Evolutionary conservation across 257 asterid species (phyloP).

Genomic region (Verbena officinalis): DNA sequence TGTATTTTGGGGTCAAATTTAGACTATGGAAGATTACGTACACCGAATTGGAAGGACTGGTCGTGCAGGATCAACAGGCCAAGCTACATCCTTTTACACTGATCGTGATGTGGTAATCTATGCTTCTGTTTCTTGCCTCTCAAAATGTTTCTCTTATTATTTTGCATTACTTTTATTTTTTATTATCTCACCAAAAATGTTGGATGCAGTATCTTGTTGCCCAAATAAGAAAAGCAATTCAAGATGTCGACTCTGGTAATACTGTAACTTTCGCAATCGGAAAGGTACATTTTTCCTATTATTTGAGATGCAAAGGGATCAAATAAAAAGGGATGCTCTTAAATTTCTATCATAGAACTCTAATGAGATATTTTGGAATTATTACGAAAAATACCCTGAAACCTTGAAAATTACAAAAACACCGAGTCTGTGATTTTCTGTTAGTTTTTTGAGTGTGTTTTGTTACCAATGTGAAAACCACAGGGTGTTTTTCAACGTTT

Average conservation of each 20-base stretch:
- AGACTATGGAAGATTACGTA: constrained; percentile 92
- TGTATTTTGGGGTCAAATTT: constrained; percentile 30
- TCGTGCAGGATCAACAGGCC: constrained; percentile 92
- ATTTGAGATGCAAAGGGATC: not conserved
- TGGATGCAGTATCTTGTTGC: constrained; percentile 71
- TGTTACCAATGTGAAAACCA: too few species aligned
- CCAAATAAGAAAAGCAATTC: constrained; percentile 82
- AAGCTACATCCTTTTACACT: constrained; percentile 78
- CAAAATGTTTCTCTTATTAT: not conserved
- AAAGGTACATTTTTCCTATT: constrained; percentile 53
- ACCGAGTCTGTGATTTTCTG: too few species aligned
- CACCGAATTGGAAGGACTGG: constrained; percentile 96
- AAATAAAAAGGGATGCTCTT: too few species aligned
- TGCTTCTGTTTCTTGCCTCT: constrained; percentile 24
- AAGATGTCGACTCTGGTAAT: constrained; percentile 81
- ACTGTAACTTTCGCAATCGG: constrained; percentile 71
- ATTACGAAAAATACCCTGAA: too few species aligned
- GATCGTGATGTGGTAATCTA: constrained; percentile 76
- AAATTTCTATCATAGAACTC: too few species aligned
- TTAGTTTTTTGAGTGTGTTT: too few species aligned
- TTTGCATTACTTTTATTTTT: not conserved
- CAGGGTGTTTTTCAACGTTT: too few species aligned
- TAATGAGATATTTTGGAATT: too few species aligned
- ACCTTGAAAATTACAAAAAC: too few species aligned
- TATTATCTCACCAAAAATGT: constrained; percentile 1